Percentiles rank a stretch among this genome's conserved stretches.
phyloP scores from a whole-genome alignment of 768 basidiomycete species.

The Trametes elegans region DNA sequence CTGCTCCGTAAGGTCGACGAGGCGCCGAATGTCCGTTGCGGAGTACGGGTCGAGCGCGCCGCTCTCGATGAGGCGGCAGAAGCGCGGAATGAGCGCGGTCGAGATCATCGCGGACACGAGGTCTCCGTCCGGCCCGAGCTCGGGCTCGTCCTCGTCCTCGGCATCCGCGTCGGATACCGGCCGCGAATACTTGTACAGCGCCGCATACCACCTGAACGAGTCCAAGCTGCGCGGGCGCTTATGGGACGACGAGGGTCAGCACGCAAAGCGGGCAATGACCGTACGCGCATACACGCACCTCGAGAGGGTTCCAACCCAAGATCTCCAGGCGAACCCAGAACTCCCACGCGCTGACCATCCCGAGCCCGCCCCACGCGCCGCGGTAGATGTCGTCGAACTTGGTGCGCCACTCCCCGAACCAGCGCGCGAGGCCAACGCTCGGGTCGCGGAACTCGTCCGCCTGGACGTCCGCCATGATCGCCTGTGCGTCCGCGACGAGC shows the following conservation, averaged over 20 bases:
- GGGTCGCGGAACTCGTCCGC: constrained; percentile 87
- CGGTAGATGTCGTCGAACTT: constrained; percentile 78
- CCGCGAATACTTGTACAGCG: constrained; percentile 75
- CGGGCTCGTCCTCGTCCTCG: constrained; percentile 43
- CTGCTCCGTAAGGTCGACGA: constrained; percentile 78
- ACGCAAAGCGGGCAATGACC: neutral
- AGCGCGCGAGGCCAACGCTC: constrained; percentile 57
- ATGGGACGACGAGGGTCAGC: constrained; percentile 3
- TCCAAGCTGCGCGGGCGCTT: constrained; percentile 64
- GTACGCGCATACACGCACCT: constrained; percentile 44
- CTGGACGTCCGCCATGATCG: constrained; percentile 75
- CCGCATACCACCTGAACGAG: constrained; percentile 80
- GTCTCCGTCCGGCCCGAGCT: constrained; percentile 81
- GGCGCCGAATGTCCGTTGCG: constrained; percentile 50
- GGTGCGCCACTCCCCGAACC: constrained; percentile 73
- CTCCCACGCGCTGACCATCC: constrained; percentile 87
- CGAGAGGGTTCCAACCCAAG: constrained; percentile 84
- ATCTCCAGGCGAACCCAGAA: constrained; percentile 91
- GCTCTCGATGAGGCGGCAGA: constrained; percentile 71
- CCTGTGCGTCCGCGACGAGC: constrained; percentile 48
- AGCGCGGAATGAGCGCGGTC: constrained; percentile 73
- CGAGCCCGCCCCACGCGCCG: constrained; percentile 88
- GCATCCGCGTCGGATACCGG: constrained; percentile 31
- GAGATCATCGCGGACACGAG: constrained; percentile 85
- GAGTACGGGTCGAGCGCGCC: constrained; percentile 87